Evolutionary conservation across 1,284 basidiomycete species (phyloP).

Genomic region (Ustilago trichophora): DNA sequence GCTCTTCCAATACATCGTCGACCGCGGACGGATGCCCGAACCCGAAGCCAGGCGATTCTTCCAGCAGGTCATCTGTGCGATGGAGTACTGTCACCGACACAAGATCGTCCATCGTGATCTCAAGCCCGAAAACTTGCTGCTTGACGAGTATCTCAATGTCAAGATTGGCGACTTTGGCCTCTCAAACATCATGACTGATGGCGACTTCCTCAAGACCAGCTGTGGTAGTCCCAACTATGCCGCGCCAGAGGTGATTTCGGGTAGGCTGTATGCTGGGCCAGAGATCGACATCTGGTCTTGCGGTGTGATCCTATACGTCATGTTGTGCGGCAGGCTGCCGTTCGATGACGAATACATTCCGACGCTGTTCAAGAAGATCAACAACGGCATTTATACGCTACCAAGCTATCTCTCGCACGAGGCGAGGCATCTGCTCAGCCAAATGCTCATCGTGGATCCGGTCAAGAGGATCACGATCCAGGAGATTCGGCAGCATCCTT

Average conservation of each 20-base stretch:
- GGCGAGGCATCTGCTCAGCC: constrained; percentile 58
- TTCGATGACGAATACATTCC: constrained; percentile 67
- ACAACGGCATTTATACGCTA: constrained; percentile 63
- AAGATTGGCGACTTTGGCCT: constrained; percentile 67
- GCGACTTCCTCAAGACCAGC: constrained; percentile 66
- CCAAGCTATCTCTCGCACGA: constrained; percentile 64
- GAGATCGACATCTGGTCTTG: constrained; percentile 67
- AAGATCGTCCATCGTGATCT: constrained; percentile 65
- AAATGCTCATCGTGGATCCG: constrained; percentile 66
- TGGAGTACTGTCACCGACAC: constrained; percentile 65
- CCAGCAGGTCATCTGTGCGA: constrained; percentile 65
- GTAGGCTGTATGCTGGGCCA: constrained; percentile 63
- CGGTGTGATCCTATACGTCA: constrained; percentile 66
- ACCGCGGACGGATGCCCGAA: constrained; percentile 63
- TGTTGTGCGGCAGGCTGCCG: constrained; percentile 64
- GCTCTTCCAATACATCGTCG: constrained; percentile 66
- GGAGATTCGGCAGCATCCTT: constrained; percentile 63
- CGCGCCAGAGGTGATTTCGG: constrained; percentile 65
- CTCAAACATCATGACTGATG: constrained; percentile 66
- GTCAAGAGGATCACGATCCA: constrained; percentile 65
- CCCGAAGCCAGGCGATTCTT: constrained; percentile 64
- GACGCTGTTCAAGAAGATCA: constrained; percentile 66
- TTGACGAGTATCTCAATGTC: constrained; percentile 65
- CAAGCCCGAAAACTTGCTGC: constrained; percentile 64
- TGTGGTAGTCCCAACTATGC: constrained; percentile 66